These are phyloP conservation scores for Cyberlindnera subsufficiens DNA, from an alignment of 805 yeast species.

Conservation along the genomic window DNA sequence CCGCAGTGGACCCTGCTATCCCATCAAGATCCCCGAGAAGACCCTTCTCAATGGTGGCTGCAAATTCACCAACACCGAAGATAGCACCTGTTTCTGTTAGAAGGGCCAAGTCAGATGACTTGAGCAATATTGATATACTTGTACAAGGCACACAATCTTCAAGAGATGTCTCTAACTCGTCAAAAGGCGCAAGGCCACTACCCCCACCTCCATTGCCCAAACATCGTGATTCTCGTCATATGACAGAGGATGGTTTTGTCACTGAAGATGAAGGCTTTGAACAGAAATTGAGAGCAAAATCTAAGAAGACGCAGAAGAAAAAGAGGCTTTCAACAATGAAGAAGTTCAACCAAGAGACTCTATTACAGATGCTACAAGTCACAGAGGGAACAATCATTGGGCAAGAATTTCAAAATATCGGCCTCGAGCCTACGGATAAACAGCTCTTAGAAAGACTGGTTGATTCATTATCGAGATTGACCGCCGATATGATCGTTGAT, in stretches of 20 bases:
- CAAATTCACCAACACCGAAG: neutral
- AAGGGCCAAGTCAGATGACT: conserved; percentile 11
- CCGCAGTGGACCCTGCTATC: conserved; percentile 15
- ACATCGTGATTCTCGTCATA: conserved; percentile 5
- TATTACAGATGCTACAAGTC: conserved; percentile 30
- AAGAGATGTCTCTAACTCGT: conserved; percentile 5
- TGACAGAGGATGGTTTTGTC: conserved; percentile 20
- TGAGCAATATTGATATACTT: conserved; percentile 7
- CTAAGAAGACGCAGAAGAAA: conserved; percentile 5
- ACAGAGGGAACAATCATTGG: conserved; percentile 38
- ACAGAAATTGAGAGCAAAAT: neutral
- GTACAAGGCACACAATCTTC: conserved; percentile 6
- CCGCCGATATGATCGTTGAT: conserved; percentile 87
- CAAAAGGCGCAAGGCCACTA: conserved; percentile 17
- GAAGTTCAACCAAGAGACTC: conserved; percentile 26
- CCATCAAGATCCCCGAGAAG: conserved; percentile 25
- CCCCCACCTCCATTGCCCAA: conserved; percentile 26
- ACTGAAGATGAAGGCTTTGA: conserved; percentile 20
- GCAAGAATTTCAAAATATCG: conserved; percentile 65
- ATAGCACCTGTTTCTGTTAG: neutral
- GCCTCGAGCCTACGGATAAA: conserved; percentile 70
- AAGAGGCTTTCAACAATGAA: conserved; percentile 8
- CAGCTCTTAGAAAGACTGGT: conserved; percentile 78
- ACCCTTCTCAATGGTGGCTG: conserved; percentile 16
- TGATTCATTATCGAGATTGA: conserved; percentile 76